Base-by-base conservation (phyloP, 805 yeast species). In the Ogataea salicorniae region DNA sequence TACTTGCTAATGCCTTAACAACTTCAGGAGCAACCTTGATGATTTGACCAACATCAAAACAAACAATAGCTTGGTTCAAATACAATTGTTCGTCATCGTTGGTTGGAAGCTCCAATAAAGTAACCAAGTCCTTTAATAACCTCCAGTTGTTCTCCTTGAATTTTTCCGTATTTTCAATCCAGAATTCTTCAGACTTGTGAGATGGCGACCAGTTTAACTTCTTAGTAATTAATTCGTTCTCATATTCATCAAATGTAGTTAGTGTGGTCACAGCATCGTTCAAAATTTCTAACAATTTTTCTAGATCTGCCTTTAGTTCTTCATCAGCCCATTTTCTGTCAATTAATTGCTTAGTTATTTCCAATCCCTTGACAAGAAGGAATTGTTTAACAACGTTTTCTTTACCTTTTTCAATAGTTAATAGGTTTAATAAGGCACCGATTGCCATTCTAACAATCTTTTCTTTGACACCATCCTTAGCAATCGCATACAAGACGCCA, bases 291-390 rank as follows among this genome's bases (percentile, higher is more conserved):
- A 74, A 70, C 54, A 94, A 72, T 33, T 69, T 63, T 20, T 70
- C 72, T 56, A 94, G 77, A 64, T 90, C 97, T 17, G 71, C 72
- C 41, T 86, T 79, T 58, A 94, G 77, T 65, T 94, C 99, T 52
- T 88, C 94, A 65, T 94, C 99, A 6, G 95, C 85, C 84, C 96
- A 91, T 68, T 94, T 94, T 60, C 98, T 76, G 51, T 87, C 92
- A 55, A 81, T 78, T 58, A 94, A 76, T 48, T 83, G 79, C 57
- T 77, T 79, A 49, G 88, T 71, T 8, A 80, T 76, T 45, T 83
- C 77, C 49, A 87, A 73, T 3, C 95, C 94, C 57, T 86, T 86
- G 50, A 85, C 87, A 51, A 87, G 73, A 34, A 86, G 64, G 39
- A 89, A 74, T 45, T 84, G 78, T 57, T 91, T 84, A 52, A 87